Base-by-base conservation (phyloP, 2,329 filamentous ascomycete species). In the Venturia nashicola region DNA sequence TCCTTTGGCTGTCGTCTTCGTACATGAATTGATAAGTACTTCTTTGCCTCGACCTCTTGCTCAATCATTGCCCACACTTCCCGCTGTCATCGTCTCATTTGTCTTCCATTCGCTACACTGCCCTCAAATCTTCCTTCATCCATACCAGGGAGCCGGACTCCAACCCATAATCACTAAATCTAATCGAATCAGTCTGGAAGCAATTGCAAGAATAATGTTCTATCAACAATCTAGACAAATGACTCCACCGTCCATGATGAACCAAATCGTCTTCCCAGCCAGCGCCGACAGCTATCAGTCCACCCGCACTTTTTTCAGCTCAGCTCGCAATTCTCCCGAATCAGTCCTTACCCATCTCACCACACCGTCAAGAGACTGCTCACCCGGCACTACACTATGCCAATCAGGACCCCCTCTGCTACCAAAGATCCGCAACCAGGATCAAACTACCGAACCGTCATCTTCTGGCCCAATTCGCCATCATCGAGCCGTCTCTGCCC, bases 391-490 rank as follows among this genome's bases (percentile, higher is more conserved):
- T 34, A 63, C 61, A 1, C 27, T 51, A 14, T 39, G 23, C 27
- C 46, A 63, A 12, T 39, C 34, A 54, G 90, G 90, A 62, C 90
- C 90, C 61, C 79, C 90, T 60, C 79, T 96, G 65, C 81, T 96
- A 40, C 91, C 91, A 71, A 94, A 91, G 81, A 92, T 95, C 77
- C 84, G 91, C 66, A 84, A 84, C 48, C 91, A 94, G 76, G 91
- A 96, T 76, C 88, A 93, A 76, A 82, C 87, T 66, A 83, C 91
- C 66, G 84, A 86, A 68, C 83, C 83, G 48, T 78, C 83, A 51
- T 78, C 75, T 63, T 71, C 70, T 54, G 73, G 73, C 46, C 78
- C 81, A 57, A 85, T 88, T 75, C 82, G 86, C 70, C 79, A 82
- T 72, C 78, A 79, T 68, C 76, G 78, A 70, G 78, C 79, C 66